A percentile compares a stretch with the other conserved stretches of the same genome.
Evolutionary conservation across 768 basidiomycete genomes (phyloP).

Genomic region (Naganishia vishniacii): DNA sequence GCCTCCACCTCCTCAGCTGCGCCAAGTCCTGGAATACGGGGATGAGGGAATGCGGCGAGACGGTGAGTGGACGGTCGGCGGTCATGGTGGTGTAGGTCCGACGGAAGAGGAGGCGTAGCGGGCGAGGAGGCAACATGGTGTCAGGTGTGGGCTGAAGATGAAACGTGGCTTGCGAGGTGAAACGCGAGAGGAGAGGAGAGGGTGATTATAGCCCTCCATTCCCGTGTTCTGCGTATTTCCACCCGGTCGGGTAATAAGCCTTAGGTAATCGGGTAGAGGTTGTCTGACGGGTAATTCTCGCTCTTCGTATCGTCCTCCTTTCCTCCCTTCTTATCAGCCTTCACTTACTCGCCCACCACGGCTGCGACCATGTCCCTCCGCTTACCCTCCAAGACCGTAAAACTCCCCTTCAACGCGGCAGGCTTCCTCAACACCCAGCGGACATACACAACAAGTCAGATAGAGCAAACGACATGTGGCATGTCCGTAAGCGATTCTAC

Average conservation of each 20-base stretch:
- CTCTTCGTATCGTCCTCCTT: no score
- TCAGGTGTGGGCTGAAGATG: background rate
- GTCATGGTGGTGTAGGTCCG: background rate
- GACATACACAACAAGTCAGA: constrained; percentile 14
- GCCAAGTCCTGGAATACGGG: constrained; percentile 44
- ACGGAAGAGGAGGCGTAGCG: background rate
- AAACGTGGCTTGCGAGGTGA: background rate
- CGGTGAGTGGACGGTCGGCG: background rate
- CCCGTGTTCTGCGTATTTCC: no score
- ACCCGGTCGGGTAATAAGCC: no score
- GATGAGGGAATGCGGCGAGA: constrained; percentile 27
- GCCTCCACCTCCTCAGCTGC: constrained; percentile 60
- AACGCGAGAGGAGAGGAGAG: no score
- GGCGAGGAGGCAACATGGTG: background rate
- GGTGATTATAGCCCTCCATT: no score
- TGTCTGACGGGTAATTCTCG: no score
- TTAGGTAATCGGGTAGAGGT: no score
- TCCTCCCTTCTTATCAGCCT: no score
- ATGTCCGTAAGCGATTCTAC: constrained; percentile 23
- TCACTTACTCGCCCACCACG: no score
- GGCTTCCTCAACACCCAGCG: background rate
- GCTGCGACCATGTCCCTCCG: background rate
- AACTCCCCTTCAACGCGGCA: constrained; percentile 20
- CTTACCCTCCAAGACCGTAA: constrained; percentile 2
- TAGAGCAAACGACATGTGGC: constrained; percentile 20